Evolutionary conservation across 106 monocot species (phyloP).

Genomic region (Cymbidium sinense): DNA sequence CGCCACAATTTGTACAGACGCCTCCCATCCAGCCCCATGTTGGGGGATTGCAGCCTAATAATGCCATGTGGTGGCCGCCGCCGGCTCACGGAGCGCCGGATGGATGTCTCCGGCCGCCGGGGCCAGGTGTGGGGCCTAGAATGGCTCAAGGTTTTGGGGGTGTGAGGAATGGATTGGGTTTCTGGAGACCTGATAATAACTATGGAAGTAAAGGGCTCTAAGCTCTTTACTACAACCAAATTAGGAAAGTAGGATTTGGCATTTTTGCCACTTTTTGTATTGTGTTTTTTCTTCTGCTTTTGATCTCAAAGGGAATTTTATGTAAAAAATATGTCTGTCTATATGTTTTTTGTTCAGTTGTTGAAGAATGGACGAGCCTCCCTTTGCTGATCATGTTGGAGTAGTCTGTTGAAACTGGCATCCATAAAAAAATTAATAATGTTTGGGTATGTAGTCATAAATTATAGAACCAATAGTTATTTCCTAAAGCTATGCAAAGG

Average conservation of each 20-base stretch:
- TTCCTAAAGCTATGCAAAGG: background rate
- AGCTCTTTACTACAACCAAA: background rate
- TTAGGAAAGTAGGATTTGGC: background rate
- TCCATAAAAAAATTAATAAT: background rate
- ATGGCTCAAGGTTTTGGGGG: constrained; percentile 1
- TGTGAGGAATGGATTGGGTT: constrained; percentile 12
- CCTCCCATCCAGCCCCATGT: constrained; percentile 25
- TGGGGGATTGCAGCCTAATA: constrained; percentile 8
- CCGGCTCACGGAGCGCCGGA: background rate
- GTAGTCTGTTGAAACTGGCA: background rate
- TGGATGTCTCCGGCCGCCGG: constrained; percentile 7
- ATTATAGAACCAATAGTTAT: background rate
- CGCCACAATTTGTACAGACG: constrained; percentile 4
- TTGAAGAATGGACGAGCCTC: constrained; percentile 1
- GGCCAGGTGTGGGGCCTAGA: background rate
- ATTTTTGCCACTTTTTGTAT: background rate
- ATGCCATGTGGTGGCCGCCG: constrained; percentile 5
- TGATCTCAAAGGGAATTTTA: constrained; percentile 4
- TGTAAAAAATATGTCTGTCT: constrained; percentile 5
- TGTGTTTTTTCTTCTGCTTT: background rate
- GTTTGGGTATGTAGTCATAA: background rate
- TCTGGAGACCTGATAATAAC: constrained; percentile 29
- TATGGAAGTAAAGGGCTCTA: constrained; percentile 7
- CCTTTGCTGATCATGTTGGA: too few species aligned
- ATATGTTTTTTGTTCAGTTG: background rate